These are phyloP conservation scores for Entrophospora sp. DNA, from an alignment of 192 early-diverging fungal species.

Conservation along the genomic window DNA sequence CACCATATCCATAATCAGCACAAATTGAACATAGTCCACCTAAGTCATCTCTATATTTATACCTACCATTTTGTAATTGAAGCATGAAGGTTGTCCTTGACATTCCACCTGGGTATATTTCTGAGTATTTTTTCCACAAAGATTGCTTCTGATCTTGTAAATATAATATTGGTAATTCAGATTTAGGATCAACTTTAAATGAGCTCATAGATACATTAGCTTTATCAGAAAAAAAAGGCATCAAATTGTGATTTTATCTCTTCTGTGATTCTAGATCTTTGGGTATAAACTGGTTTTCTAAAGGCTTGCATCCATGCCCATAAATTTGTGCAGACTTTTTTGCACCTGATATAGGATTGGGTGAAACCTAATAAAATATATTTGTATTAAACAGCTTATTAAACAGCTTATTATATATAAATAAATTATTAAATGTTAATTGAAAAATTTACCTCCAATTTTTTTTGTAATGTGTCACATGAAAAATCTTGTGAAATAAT, in stretches of 20 bases:
- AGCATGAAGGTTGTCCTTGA: not conserved
- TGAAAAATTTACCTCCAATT: no score
- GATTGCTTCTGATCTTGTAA: not conserved
- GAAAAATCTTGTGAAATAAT: not conserved
- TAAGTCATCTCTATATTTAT: no score
- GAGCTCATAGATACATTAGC: not conserved
- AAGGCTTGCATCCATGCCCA: not conserved
- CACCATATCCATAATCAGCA: no score
- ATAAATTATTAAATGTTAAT: no score
- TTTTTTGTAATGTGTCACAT: not conserved
- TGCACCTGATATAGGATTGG: not conserved
- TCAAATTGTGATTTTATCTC: not conserved
- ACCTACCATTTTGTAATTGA: no score
- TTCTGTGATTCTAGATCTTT: not conserved
- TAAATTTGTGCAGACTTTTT: not conserved
- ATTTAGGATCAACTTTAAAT: not conserved
- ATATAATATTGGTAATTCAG: not conserved
- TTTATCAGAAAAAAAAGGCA: not conserved
- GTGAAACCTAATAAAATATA: no score
- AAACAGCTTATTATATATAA: no score
- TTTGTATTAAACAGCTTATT: no score
- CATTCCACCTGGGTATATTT: not conserved
- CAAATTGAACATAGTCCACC: no score
- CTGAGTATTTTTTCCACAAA: not conserved
- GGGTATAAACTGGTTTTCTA: not conserved